A percentile compares a stretch with the other conserved stretches of the same genome.
These are phyloP conservation scores for Backusella morwellensis DNA, from an alignment of 192 early-diverging fungal genomes.

Conservation along the genomic window DNA sequence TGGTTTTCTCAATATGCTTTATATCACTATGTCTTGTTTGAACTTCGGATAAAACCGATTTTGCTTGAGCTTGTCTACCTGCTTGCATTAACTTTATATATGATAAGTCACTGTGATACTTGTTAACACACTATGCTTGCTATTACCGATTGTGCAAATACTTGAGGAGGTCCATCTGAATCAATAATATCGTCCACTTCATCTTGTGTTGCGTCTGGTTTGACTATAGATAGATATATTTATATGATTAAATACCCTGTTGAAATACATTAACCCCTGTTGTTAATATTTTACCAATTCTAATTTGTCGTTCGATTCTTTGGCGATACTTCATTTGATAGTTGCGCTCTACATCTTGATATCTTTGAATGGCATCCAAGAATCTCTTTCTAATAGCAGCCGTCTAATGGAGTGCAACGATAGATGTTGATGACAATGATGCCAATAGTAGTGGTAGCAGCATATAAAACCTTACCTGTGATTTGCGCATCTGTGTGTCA, in stretches of 20 bases:
- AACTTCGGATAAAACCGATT: slow-evolving; percentile 73
- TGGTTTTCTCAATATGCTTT: slow-evolving; percentile 81
- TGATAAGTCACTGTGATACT: not conserved
- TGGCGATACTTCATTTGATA: slow-evolving; percentile 79
- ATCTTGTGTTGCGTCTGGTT: slow-evolving; percentile 71
- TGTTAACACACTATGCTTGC: not conserved
- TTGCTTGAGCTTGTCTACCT: slow-evolving; percentile 69
- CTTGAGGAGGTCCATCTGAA: slow-evolving; percentile 60
- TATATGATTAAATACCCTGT: not conserved
- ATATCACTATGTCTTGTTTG: slow-evolving; percentile 82
- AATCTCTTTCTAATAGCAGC: slow-evolving; percentile 53
- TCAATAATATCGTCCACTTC: slow-evolving; percentile 73
- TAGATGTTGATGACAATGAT: not conserved
- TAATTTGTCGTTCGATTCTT: slow-evolving; percentile 76
- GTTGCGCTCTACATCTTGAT: slow-evolving; percentile 70
- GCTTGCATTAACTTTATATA: slow-evolving; percentile 60
- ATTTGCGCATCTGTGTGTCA: slow-evolving; percentile 17
- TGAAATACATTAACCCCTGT: not conserved
- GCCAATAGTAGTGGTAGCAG: not conserved
- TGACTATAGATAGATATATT: slow-evolving; percentile 50
- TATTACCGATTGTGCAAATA: slow-evolving; percentile 80
- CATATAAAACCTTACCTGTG: slow-evolving; percentile 6
- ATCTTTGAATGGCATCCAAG: slow-evolving; percentile 64
- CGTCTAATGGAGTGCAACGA: not conserved
- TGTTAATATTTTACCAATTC: slow-evolving; percentile 57